Base-by-base conservation (phyloP, 805 yeast species). In the Kluyveromyces starmeri region DNA sequence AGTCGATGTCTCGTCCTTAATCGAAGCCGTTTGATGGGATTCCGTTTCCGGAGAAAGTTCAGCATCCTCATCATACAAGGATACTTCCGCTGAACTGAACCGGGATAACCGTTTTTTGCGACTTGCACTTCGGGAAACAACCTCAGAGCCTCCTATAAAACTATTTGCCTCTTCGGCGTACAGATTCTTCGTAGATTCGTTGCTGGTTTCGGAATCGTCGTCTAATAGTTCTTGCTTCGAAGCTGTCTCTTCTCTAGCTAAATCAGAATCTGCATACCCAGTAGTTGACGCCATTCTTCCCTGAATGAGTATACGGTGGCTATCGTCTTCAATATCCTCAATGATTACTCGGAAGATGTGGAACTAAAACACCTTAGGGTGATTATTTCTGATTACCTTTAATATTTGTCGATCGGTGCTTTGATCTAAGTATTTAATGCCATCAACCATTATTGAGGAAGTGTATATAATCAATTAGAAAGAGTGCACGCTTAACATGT, bases 101-200 rank as follows among this genome's bases (percentile, higher is more conserved):
- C 27, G 8, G 10, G 34, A 17, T 12, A 10, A 14, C 34, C 17
- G 24, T 13, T 10, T 3, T 11, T 17, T 28, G 15, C 15, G 21
- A n/a, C n/a, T 30, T 20, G 12, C 17, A 21, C n/a, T 13, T 19
- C 22, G 34, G 7, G 46, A 38, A 2, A 47, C 41, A 4, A 64
- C 45, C 2, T 59, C 43, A 2, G 65, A 61, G 4, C 78, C 80
- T 4, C 80, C 80, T 8, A 73, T 72, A 14, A 71, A 51, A 2
- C 72, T 64, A 16, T 59, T 51, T 29, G 74, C 73, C 35, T 68
- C 17, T 11, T 29, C 34, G 6, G 18, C 32, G 21, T 20, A 27
- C 7, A 13, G 15, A n/a, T 35, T 34, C 20, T 31, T 8, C 2
- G 17, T 6, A 12, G 25, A 30, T 14, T 30, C 33, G 17, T 30